Percentiles rank a stretch among this genome's conserved stretches.
Conservation (phyloP, 305 asterid genomes). For the Nicotiana rustica region DNA sequence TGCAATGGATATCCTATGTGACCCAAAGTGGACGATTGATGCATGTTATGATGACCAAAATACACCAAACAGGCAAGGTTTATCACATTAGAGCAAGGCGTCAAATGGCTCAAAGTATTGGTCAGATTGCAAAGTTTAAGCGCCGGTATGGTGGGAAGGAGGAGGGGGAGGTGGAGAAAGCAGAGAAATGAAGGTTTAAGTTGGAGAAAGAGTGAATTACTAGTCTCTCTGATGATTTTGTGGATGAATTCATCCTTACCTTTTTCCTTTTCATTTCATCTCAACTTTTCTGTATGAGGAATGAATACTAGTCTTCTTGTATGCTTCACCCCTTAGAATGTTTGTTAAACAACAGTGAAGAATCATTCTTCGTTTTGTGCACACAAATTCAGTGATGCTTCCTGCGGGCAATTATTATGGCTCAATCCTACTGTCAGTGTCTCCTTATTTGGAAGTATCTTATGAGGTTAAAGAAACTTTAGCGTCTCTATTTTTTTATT, state of each 20-base stretch:
- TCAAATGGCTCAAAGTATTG: constrained; percentile 83
- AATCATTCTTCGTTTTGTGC: background rate
- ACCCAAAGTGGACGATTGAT: constrained; percentile 87
- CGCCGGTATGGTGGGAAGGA: constrained; percentile 68
- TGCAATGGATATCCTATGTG: constrained; percentile 93
- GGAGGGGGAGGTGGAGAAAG: constrained; percentile 45
- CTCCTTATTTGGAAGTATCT: background rate
- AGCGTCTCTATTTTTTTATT: background rate
- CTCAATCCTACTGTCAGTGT: background rate
- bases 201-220: background rate
- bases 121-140: constrained; percentile 84
- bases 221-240: background rate
- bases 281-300: background rate
- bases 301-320: background rate
- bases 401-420: background rate
- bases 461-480: constrained; percentile 17
- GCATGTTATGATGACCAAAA: constrained; percentile 80
- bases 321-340: background rate
- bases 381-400: background rate
- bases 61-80: constrained; percentile 79
- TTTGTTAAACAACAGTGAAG: background rate
- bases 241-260: constrained; percentile 13
- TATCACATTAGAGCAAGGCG: constrained; percentile 80
- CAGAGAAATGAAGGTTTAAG: constrained; percentile 47
- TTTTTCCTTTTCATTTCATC: background rate